Evolutionary conservation across 805 yeast genomes (phyloP).

Genomic region (Monosporozyma yasuniensis): DNA sequence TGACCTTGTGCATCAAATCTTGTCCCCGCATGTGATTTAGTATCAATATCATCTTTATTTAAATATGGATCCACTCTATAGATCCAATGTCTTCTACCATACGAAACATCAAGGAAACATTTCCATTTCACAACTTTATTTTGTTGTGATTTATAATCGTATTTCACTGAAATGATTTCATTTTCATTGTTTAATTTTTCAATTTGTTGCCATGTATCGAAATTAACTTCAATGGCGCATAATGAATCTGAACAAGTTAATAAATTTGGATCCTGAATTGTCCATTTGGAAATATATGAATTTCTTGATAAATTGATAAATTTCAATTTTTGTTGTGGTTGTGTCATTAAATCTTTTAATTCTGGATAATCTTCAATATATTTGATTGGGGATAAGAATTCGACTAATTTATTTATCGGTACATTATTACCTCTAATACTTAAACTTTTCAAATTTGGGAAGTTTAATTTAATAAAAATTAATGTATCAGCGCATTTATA

Average conservation of each 20-base stretch:
- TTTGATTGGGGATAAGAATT: slow-evolving; percentile 27
- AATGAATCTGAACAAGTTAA: slow-evolving; percentile 41
- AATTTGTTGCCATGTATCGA: slow-evolving; percentile 35
- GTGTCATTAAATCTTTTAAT: slow-evolving; percentile 10
- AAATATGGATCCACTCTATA: slow-evolving; percentile 37
- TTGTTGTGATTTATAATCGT: slow-evolving; percentile 11
- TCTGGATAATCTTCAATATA: slow-evolving; percentile 8
- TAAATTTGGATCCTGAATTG: slow-evolving; percentile 40
- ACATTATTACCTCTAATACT: slow-evolving; percentile 31
- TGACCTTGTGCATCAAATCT: slow-evolving; percentile 60
- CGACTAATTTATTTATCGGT: slow-evolving; percentile 28
- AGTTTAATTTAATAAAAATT: slow-evolving; percentile 34
- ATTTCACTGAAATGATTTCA: slow-evolving; percentile 18
- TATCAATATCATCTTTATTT: slow-evolving; percentile 29
- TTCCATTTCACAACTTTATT: slow-evolving; percentile 24
- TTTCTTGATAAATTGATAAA: slow-evolving; percentile 63
- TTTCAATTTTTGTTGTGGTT: slow-evolving; percentile 32
- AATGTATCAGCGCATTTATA: slow-evolving; percentile 28
- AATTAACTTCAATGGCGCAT: slow-evolving; percentile 58
- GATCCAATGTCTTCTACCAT: slow-evolving; percentile 77
- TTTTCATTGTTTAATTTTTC: slow-evolving; percentile 23
- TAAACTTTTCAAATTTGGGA: slow-evolving; percentile 31
- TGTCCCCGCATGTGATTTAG: slow-evolving; percentile 33
- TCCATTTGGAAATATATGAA: slow-evolving; percentile 50
- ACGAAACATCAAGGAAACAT: slow-evolving; percentile 31